These are phyloP conservation scores for Beauveria medogensis DNA, from an alignment of 2,329 filamentous ascomycete species.

Conservation along the genomic window DNA sequence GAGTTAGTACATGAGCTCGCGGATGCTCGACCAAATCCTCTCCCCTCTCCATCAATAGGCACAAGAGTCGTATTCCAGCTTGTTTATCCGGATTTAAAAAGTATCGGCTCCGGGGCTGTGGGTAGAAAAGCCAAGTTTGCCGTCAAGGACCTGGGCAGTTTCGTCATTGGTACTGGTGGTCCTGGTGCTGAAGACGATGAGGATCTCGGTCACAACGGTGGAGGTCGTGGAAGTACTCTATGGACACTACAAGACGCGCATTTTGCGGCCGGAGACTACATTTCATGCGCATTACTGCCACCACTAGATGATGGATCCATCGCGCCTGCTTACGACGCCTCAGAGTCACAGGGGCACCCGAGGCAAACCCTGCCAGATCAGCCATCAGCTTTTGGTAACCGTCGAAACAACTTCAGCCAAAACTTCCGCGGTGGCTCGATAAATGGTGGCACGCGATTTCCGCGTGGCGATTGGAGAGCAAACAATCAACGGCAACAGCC, in stretches of 20 bases:
- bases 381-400: neutral
- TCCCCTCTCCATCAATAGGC: conserved; percentile 68
- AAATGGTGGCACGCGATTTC: neutral
- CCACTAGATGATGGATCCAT: conserved; percentile 68
- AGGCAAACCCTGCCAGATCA: neutral
- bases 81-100: conserved; percentile 67
- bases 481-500: neutral
- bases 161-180: conserved; percentile 61
- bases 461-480: conserved; percentile 3
- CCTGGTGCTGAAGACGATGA: conserved; percentile 34
- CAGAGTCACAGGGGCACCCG: neutral
- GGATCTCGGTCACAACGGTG: conserved; percentile 23
- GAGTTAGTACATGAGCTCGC: conserved; percentile 75
- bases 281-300: conserved; percentile 74
- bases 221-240: conserved; percentile 54
- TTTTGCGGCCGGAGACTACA: conserved; percentile 84
- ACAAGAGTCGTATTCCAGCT: conserved; percentile 83
- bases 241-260: conserved; percentile 70
- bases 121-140: conserved; percentile 49
- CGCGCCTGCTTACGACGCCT: conserved; percentile 42
- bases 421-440: neutral
- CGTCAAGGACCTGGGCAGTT: conserved; percentile 73
- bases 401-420: neutral
- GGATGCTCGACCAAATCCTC: conserved; percentile 53
- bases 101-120: conserved; percentile 19